phyloP scores from a whole-genome alignment of 2,329 filamentous ascomycete genomes.

The Colletotrichum chlorophyti region DNA sequence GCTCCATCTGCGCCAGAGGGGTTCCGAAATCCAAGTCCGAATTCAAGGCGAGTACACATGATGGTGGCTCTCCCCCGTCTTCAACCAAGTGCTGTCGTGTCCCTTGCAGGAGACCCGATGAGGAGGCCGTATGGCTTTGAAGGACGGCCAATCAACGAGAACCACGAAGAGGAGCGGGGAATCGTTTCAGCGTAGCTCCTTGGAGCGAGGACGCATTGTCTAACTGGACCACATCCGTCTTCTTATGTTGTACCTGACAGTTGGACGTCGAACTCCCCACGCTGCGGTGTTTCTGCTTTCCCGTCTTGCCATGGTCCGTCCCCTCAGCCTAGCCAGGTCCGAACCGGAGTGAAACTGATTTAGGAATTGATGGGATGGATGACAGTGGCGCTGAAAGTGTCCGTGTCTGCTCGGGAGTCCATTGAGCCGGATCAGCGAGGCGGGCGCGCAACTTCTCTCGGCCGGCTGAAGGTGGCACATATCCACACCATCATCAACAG shows the following conservation, averaged over 20 bases:
- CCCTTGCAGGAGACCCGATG: constrained; percentile 24
- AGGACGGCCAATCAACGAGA: constrained; percentile 11
- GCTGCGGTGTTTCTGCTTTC: background rate
- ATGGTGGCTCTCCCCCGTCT: no score
- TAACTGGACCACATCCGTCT: constrained; percentile 22
- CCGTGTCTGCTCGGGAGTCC: no score
- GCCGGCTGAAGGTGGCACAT: background rate
- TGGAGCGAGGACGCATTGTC: constrained; percentile 4
- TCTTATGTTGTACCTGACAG: background rate
- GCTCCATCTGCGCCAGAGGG: constrained; percentile 1
- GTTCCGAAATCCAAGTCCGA: background rate
- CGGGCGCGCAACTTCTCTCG: no score
- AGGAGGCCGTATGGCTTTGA: constrained; percentile 1
- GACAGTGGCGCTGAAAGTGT: no score
- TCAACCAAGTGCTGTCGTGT: background rate
- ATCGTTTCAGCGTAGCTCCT: constrained; percentile 25
- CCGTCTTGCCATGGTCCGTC: background rate
- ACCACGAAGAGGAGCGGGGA: constrained; percentile 21
- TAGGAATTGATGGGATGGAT: no score
- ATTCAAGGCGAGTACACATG: no score
- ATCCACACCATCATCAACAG: background rate
- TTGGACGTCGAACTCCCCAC: constrained; percentile 3
- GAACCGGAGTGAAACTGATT: background rate
- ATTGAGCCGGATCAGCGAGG: constrained; percentile 10
- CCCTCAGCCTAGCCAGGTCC: background rate